These are phyloP conservation scores for Ophiostoma tasmaniense DNA, from an alignment of 2,329 filamentous ascomycete genomes.

Conservation along the genomic window DNA sequence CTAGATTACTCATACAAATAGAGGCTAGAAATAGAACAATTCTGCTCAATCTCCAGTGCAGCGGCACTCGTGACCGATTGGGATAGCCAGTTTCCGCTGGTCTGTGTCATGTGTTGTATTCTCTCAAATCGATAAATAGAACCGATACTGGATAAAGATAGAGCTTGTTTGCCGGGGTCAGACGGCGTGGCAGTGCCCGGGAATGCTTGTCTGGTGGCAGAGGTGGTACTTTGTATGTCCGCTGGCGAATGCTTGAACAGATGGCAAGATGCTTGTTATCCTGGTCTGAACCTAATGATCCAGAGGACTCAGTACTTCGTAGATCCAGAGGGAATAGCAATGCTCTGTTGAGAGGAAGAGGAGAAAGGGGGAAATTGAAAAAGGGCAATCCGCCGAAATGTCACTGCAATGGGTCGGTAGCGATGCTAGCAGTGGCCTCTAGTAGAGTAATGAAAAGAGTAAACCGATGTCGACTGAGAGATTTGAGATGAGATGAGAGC, in stretches of 20 bases:
- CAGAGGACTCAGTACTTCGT: too few species aligned
- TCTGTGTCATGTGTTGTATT: not conserved
- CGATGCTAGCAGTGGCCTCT: not conserved
- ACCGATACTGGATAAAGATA: too few species aligned
- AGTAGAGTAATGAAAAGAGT: too few species aligned
- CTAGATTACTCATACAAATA: too few species aligned
- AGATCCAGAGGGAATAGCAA: not conserved
- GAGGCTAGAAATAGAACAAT: too few species aligned
- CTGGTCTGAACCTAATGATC: not conserved
- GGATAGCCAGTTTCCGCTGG: not conserved
- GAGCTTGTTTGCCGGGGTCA: not conserved
- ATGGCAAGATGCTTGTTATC: not conserved
- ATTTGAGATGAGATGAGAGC: not conserved
- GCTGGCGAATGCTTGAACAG: not conserved
- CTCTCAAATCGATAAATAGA: too few species aligned
- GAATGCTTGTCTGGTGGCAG: not conserved
- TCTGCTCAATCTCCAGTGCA: not conserved
- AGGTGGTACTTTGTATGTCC: not conserved
- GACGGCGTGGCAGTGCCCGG: not conserved
- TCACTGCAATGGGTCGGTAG: not conserved
- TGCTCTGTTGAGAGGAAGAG: not conserved
- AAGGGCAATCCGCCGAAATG: conserved; percentile 8
- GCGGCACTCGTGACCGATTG: not conserved
- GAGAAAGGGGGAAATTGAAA: not conserved
- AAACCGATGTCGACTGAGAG: too few species aligned